Conservation (phyloP, 352 stramenopile species). For the Albugo candida region DNA sequence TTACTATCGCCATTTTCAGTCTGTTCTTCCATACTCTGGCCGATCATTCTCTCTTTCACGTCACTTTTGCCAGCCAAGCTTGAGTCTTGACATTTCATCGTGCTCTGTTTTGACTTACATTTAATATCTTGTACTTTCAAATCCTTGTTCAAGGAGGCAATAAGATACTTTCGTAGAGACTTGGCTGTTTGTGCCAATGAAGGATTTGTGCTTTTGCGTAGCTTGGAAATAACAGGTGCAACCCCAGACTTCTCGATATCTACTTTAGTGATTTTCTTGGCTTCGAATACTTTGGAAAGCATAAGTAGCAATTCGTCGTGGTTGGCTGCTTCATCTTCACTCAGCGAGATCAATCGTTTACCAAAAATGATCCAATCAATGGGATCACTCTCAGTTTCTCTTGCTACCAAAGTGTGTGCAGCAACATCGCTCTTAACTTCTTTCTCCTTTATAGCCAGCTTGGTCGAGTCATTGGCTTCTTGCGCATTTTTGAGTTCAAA, state of each 20-base stretch:
- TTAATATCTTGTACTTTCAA: constrained; percentile 9
- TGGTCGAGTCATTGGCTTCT: constrained; percentile 53
- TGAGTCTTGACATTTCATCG: constrained; percentile 12
- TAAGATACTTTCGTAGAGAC: constrained; percentile 60
- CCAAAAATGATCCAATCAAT: constrained; percentile 32
- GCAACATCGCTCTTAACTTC: constrained; percentile 11
- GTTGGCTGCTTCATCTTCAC: constrained; percentile 48
- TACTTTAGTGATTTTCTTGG: constrained; percentile 44
- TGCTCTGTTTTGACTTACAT: not conserved
- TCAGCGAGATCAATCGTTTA: constrained; percentile 34
- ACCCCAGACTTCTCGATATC: constrained; percentile 49
- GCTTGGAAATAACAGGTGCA: constrained; percentile 32
- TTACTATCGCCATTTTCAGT: not conserved
- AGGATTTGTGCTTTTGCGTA: constrained; percentile 50
- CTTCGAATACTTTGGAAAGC: constrained; percentile 47
- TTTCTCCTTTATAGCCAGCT: constrained; percentile 45
- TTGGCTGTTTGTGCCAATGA: constrained; percentile 51
- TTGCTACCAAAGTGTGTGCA: constrained; percentile 19
- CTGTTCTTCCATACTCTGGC: not conserved
- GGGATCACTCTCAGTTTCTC: constrained; percentile 49
- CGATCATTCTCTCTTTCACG: not conserved
- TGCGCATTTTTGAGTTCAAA: no score
- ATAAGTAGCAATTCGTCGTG: constrained; percentile 57
- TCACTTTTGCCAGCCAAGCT: not conserved
- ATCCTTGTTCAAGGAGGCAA: constrained; percentile 35